These are phyloP conservation scores for Prinsepia uniflora DNA, from an alignment of 306 rosid genomes.

Conservation along the genomic window DNA sequence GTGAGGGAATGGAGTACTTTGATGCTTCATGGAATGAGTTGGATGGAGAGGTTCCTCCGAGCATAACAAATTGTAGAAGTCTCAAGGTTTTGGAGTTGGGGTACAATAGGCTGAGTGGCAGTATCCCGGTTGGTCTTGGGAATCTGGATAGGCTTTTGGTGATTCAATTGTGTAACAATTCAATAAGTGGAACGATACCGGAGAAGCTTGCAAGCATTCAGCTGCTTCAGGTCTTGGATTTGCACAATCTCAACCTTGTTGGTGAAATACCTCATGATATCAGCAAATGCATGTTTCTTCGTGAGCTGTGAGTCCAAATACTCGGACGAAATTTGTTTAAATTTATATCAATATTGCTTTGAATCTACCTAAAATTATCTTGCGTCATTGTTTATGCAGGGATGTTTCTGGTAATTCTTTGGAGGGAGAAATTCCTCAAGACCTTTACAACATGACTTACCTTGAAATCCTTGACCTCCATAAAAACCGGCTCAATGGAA, in stretches of 20 bases:
- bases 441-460: slow-evolving; percentile 63
- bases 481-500: slow-evolving; percentile 67
- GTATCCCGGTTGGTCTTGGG: slow-evolving; percentile 55
- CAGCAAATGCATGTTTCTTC: slow-evolving; percentile 77
- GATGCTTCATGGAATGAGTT: slow-evolving; percentile 79
- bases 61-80: slow-evolving; percentile 67
- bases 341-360: slow-evolving; percentile 22
- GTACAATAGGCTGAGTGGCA: slow-evolving; percentile 62
- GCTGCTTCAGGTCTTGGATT: slow-evolving; percentile 79
- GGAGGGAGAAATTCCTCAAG: slow-evolving; percentile 69
- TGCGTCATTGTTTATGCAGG: slow-evolving; percentile 53
- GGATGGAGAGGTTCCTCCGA: slow-evolving; percentile 73
- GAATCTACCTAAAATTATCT: slow-evolving; percentile 27
- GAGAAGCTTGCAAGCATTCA: slow-evolving; percentile 56
- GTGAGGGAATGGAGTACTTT: slow-evolving; percentile 60
- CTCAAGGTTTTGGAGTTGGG: slow-evolving; percentile 72
- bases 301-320: slow-evolving; percentile 74
- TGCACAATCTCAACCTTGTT: slow-evolving; percentile 68
- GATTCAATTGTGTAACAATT: slow-evolving; percentile 72
- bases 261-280: slow-evolving; percentile 74
- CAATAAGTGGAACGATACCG: slow-evolving; percentile 64
- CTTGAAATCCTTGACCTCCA: slow-evolving; percentile 73
- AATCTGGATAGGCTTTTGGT: slow-evolving; percentile 54
- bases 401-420: slow-evolving; percentile 75
- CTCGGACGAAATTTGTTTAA: slow-evolving; percentile 10